phyloP scores from a whole-genome alignment of 2,329 filamentous ascomycete species.

The Xylariaceae sp. region DNA sequence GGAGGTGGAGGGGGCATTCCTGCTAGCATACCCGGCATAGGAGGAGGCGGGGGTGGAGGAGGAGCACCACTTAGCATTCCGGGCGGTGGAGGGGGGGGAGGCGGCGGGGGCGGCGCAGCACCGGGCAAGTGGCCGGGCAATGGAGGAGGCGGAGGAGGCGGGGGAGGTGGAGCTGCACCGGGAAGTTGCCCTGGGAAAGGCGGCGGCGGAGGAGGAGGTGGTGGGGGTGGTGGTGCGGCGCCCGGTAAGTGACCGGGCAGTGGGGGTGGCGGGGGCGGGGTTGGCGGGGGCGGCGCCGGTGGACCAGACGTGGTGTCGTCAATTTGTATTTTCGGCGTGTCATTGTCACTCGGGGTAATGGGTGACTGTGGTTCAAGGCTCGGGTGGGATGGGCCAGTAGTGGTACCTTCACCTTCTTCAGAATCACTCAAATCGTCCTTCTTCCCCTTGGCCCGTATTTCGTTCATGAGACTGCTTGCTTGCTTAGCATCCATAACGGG shows the following conservation, averaged over 20 bases:
- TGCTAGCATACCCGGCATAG: slow-evolving; percentile 59
- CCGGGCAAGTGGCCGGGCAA: slow-evolving; percentile 27
- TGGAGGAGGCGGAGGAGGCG: slow-evolving; percentile 42
- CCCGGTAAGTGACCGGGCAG: slow-evolving; percentile 30
- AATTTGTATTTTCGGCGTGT: slow-evolving; percentile 57
- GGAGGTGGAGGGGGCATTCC: too few species aligned
- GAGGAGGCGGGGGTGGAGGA: slow-evolving; percentile 40
- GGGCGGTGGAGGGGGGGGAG: slow-evolving; percentile 48
- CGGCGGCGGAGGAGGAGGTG: slow-evolving; percentile 37
- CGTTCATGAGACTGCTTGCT: slow-evolving; percentile 58
- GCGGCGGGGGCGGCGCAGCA: slow-evolving; percentile 32
- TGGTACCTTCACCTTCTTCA: slow-evolving; percentile 64
- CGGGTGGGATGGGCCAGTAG: slow-evolving; percentile 69
- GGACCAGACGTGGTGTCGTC: slow-evolving; percentile 34
- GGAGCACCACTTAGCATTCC: slow-evolving; percentile 57
- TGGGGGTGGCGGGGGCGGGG: slow-evolving; percentile 45
- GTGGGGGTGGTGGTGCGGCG: slow-evolving; percentile 35
- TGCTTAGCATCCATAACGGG: slow-evolving; percentile 61
- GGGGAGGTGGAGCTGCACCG: slow-evolving; percentile 33
- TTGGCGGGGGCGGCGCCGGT: slow-evolving; percentile 43
- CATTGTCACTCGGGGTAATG: slow-evolving; percentile 57
- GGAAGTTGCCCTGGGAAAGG: slow-evolving; percentile 32
- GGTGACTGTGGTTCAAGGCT: slow-evolving; percentile 68
- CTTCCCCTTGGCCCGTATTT: slow-evolving; percentile 73
- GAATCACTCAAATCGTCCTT: slow-evolving; percentile 68